Evolutionary conservation across 2,329 filamentous ascomycete genomes (phyloP), one percentile per base, ranked within the genome.

Genomic region (Colletotrichum truncatum): DNA sequence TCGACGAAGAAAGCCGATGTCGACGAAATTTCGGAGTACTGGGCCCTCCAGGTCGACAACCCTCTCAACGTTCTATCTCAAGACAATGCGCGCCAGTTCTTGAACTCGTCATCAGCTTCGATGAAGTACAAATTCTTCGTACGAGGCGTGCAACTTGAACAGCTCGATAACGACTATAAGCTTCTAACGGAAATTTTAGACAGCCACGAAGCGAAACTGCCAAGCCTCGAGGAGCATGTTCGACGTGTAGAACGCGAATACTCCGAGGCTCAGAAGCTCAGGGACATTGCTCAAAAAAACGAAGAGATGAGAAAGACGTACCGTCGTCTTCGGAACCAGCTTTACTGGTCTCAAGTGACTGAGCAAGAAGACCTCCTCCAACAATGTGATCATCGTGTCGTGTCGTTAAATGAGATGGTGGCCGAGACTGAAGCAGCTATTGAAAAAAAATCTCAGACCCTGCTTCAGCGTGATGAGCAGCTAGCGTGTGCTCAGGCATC

Each of bases 81-180:
- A 77, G 96, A 99, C 75, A 94, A 94, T 77, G 96, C 96, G 10
- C 89, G 96, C 10, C 92, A 97, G 64, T 99, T 99, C 72, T 85
- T 99, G 43, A 97, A 95, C 73, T 88, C 90, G 34, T 95, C 96
- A 11, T 92, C 89, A 3, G 88, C 94, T 0, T 82, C 87, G 4
- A 90, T 95, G 66, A 99, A 99, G 76, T 99, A 98, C 83, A 96
- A 93, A 70, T 98, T 98, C 73, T 99, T 99, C 74, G 87, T 97
- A 66, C 93, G 94, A 71, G 96, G 96, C 25, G 97, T 97, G 0
- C 94, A 98, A 72, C 86, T 99, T 1, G 93, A 98, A 75, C 91
- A 95, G 71, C 85, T 99, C 9, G 93, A 97, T 74, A 90, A 93
- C 67, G 96, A 99, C 73, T 99, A 99, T 77, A 88, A 90, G 64